A percentile compares a stretch with the other conserved stretches of the same genome.
phyloP scores from a whole-genome alignment of 1,284 basidiomycete species.

The Ganoderma sinense region DNA sequence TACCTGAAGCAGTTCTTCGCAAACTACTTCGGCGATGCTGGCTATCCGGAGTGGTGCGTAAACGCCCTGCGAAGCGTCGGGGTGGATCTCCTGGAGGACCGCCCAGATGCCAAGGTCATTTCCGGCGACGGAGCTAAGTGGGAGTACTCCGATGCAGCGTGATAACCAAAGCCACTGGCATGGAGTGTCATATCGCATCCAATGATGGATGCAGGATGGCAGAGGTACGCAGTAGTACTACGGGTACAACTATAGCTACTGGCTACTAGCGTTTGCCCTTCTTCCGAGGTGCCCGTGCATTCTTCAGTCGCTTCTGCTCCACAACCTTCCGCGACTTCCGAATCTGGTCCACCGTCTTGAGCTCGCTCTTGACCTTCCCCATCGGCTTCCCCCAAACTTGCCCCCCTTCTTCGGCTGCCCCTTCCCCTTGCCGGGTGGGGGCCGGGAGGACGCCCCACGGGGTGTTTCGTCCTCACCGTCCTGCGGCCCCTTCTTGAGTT shows the following conservation, averaged over 20 bases:
- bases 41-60: slow-evolving; percentile 86
- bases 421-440: slow-evolving; percentile 39
- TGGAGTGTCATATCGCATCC: background rate
- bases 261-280: slow-evolving; percentile 58
- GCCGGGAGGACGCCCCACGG: slow-evolving; percentile 29
- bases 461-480: slow-evolving; percentile 32
- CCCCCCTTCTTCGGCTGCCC: slow-evolving; percentile 38
- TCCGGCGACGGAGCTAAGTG: slow-evolving; percentile 75
- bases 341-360: slow-evolving; percentile 87
- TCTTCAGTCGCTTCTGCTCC: slow-evolving; percentile 76
- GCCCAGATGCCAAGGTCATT: slow-evolving; percentile 52
- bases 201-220: background rate
- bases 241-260: slow-evolving; percentile 43
- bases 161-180: slow-evolving; percentile 8
- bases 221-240: background rate
- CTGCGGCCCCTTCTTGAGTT: slow-evolving; percentile 61
- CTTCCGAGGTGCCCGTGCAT: slow-evolving; percentile 66
- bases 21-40: slow-evolving; percentile 70
- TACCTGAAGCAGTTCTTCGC: slow-evolving; percentile 79
- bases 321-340: slow-evolving; percentile 71
- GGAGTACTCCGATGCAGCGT: slow-evolving; percentile 52
- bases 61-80: slow-evolving; percentile 80
- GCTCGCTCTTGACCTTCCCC: slow-evolving; percentile 75
- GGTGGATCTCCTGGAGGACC: slow-evolving; percentile 72
- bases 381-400: slow-evolving; percentile 66